Percentiles rank a stretch among this genome's conserved stretches.
Conservation (phyloP, 1,284 basidiomycete species). For the Trichosporon coremiiforme region DNA sequence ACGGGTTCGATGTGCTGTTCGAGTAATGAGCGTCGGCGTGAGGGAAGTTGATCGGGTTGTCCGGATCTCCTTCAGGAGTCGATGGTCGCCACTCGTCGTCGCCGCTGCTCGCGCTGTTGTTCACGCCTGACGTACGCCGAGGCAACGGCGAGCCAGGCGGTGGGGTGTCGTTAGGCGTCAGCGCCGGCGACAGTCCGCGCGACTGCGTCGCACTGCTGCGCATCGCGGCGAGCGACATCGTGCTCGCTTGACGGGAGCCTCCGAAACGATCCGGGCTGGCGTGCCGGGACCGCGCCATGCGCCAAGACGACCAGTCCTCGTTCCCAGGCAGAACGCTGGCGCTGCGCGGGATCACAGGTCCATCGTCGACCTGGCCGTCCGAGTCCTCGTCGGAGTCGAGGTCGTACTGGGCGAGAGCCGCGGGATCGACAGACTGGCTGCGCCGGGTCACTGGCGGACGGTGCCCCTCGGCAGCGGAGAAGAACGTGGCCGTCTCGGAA, state of each 20-base stretch:
- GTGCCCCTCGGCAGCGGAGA: conserved; percentile 60
- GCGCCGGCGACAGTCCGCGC: conserved; percentile 55
- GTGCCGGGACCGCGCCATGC: conserved; percentile 38
- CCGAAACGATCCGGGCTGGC: conserved; percentile 6
- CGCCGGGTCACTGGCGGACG: conserved; percentile 55
- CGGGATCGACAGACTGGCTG: conserved; percentile 78
- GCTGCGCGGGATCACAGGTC: conserved; percentile 30
- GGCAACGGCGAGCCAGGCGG: conserved; percentile 14
- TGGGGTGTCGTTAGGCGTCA: conserved; percentile 37
- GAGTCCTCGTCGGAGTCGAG: conserved; percentile 43
- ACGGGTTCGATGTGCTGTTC: neutral
- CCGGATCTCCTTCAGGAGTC: conserved; percentile 16
- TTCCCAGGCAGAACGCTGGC: conserved; percentile 46
- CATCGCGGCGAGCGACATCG: conserved; percentile 13
- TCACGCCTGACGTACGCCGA: neutral
- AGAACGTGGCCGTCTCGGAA: conserved; percentile 72
- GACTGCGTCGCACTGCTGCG: conserved; percentile 25
- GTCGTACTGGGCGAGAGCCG: conserved; percentile 55
- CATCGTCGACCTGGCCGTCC: conserved; percentile 43
- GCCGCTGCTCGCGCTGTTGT: conserved; percentile 12
- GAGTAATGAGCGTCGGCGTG: neutral
- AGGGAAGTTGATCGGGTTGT: conserved; percentile 22
- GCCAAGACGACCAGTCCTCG: conserved; percentile 32
- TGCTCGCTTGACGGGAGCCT: conserved; percentile 15
- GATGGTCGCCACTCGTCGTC: conserved; percentile 18